phyloP scores from a whole-genome alignment of 495 filamentous ascomycete species.

The Beverwykella pulmonaria region DNA sequence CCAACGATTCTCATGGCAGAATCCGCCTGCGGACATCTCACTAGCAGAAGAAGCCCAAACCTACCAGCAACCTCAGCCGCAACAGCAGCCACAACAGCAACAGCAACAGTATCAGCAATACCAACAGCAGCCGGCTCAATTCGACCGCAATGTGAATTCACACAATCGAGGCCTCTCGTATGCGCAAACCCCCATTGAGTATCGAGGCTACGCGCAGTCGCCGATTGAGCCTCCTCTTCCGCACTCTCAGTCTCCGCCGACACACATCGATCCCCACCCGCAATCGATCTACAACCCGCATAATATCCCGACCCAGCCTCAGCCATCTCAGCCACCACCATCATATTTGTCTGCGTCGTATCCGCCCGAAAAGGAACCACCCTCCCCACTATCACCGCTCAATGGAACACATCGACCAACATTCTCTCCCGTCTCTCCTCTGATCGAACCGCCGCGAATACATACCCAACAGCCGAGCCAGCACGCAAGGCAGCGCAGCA shows the following conservation, averaged over 20 bases:
- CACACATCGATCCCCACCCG: conserved; percentile 28
- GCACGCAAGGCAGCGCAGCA: conserved; percentile 22
- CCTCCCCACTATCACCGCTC: conserved; percentile 18
- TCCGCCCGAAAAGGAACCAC: conserved; percentile 16
- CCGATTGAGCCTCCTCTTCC: conserved; percentile 18
- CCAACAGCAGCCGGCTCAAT: background rate
- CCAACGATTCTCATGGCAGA: conserved; percentile 38
- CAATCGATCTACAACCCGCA: conserved; percentile 24
- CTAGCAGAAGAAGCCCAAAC: conserved; percentile 10
- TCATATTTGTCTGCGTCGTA: conserved; percentile 10
- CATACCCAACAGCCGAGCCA: conserved; percentile 3
- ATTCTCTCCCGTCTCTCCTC: conserved; percentile 14
- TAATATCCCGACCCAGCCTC: conserved; percentile 12
- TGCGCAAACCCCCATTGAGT: conserved; percentile 31
- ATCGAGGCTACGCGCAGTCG: conserved; percentile 10
- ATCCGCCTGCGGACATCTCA: background rate
- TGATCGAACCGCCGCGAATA: conserved; percentile 10
- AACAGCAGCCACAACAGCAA: conserved; percentile 6
- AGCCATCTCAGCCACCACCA: conserved; percentile 17
- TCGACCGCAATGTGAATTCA: conserved; percentile 7
- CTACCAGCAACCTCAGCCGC: conserved; percentile 3
- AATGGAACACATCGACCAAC: background rate
- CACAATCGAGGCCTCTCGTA: conserved; percentile 27
- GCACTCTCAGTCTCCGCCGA: conserved; percentile 15
- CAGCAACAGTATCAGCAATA: conserved; percentile 8